Evolutionary conservation across 345 rosid species (phyloP), one percentile per base, ranked within the genome.

Genomic region (Eucalyptus regnans): DNA sequence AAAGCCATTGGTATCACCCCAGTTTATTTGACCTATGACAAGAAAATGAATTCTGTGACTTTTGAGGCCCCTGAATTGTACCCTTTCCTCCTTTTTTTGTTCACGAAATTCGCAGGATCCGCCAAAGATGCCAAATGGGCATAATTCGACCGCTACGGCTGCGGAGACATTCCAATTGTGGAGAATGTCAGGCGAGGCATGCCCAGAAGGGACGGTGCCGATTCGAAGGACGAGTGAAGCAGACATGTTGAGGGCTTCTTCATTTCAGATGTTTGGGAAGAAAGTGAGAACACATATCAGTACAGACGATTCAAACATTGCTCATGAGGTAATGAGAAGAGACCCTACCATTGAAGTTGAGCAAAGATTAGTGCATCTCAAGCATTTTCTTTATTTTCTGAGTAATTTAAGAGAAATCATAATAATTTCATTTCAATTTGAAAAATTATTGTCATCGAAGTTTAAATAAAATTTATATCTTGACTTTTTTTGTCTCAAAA

Each of bases 181-280:
- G 99, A 94, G 95, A 64, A 22, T 90, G 83, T 92, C 97, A 1
- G 99, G 99, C 8, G 99, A 96, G 89, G 88, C 93, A 48, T 98
- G 99, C 64, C 99, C 99, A 9, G 96, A 95, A 87, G 99, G 99
- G 88, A 96, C 99, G 80, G 86, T 98, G 86, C 99, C 99, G 48
- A 92, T 98, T 8, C 92, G 99, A 91, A 94, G 99, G 94, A 96
- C 98, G 90, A 94, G 93, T 7, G 97, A 97, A 91, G 88, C 93
- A 87, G 99, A 97, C 88, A 90, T 97, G 94, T 51, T 96, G 71
- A 91, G 99, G 91, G 99, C 99, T 18, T 94, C 93, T 88, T 95
- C 97, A 86, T 18, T 93, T 12, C 51, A 88, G 71, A 91, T 94
- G 89, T 98, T 95, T 85, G 99, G 99, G 86, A 95, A 92, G 89